Conservation (phyloP, 2,329 filamentous ascomycete species). For the Fusarium armeniacum region DNA sequence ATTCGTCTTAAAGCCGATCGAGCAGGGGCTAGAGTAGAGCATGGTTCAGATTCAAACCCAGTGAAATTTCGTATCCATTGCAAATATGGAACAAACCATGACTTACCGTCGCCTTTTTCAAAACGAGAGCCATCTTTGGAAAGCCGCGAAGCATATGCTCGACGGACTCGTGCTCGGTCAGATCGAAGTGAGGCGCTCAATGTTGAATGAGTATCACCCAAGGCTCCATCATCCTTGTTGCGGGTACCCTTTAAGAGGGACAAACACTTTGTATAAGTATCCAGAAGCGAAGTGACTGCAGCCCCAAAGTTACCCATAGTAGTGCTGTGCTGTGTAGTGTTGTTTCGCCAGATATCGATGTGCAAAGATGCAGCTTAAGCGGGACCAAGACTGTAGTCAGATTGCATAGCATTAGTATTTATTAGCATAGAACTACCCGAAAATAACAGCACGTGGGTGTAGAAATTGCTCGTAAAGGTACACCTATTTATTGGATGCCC, state of each 20-base stretch:
- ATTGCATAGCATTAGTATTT: background rate
- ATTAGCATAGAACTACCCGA: background rate
- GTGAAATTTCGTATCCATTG: conserved; percentile 13
- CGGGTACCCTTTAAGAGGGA: conserved; percentile 58
- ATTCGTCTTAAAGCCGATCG: conserved; percentile 59
- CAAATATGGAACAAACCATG: conserved; percentile 7
- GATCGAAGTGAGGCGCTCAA: conserved; percentile 57
- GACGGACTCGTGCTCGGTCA: conserved; percentile 59
- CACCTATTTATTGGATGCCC: background rate
- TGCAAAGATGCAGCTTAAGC: conserved; percentile 20
- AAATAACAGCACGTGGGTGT: conserved; percentile 43
- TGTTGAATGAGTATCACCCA: conserved; percentile 43
- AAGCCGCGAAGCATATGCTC: conserved; percentile 59
- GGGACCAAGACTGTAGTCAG: conserved; percentile 4
- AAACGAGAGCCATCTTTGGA: conserved; percentile 59
- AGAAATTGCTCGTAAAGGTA: conserved; percentile 9
- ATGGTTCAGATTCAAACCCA: conserved; percentile 30
- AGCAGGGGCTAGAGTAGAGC: conserved; percentile 52
- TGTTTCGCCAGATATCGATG: conserved; percentile 4
- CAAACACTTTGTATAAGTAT: conserved; percentile 63
- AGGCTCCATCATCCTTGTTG: conserved; percentile 40
- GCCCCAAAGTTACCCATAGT: conserved; percentile 59
- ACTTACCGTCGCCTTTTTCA: conserved; percentile 64
- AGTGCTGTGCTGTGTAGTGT: background rate
- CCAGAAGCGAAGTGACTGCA: conserved; percentile 60